Conservation (phyloP, 2,329 filamentous ascomycete genomes). For the Xylariaceae sp. region DNA sequence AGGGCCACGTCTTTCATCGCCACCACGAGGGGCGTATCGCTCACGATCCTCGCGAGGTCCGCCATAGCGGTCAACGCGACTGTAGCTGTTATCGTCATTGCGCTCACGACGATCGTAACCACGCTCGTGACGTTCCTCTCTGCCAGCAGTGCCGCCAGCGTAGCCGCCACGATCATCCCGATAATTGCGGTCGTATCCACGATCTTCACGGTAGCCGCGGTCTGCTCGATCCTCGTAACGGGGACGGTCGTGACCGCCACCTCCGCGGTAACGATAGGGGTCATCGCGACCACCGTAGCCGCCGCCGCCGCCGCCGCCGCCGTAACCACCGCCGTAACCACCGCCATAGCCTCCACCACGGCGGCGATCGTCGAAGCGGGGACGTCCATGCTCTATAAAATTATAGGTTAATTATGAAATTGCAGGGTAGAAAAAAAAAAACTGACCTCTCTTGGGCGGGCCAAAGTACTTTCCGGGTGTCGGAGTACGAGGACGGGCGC, state of each 20-base stretch:
- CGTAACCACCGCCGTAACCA: slow-evolving; percentile 45
- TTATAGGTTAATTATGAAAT: slow-evolving; percentile 20
- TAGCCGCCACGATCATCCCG: slow-evolving; percentile 36
- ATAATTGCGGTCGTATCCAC: slow-evolving; percentile 36
- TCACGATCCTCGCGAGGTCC: slow-evolving; percentile 28
- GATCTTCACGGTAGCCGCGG: slow-evolving; percentile 41
- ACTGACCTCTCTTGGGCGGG: slow-evolving; percentile 90
- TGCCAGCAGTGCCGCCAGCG: slow-evolving; percentile 10
- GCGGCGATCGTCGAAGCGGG: slow-evolving; percentile 38
- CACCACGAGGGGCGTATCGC: slow-evolving; percentile 24
- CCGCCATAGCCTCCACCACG: slow-evolving; percentile 48
- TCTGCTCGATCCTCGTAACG: slow-evolving; percentile 38
- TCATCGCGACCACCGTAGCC: slow-evolving; percentile 51
- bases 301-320: slow-evolving; percentile 19
- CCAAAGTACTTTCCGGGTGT: slow-evolving; percentile 99
- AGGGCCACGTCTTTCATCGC: slow-evolving; percentile 22
- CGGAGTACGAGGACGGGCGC: slow-evolving; percentile 87
- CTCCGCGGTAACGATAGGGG: slow-evolving; percentile 54
- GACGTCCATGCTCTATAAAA: slow-evolving; percentile 36
- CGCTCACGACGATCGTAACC: slow-evolving; percentile 46
- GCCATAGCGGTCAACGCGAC: slow-evolving; percentile 29
- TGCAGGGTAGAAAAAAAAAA: not conserved
- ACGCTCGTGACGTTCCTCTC: slow-evolving; percentile 40
- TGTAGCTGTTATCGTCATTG: slow-evolving; percentile 24
- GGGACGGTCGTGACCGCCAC: slow-evolving; percentile 38